Percentiles rank a stretch among this genome's conserved stretches.
Evolutionary conservation across 176 grass and related monocot genomes (phyloP).

Genomic region (Secale cereale): DNA sequence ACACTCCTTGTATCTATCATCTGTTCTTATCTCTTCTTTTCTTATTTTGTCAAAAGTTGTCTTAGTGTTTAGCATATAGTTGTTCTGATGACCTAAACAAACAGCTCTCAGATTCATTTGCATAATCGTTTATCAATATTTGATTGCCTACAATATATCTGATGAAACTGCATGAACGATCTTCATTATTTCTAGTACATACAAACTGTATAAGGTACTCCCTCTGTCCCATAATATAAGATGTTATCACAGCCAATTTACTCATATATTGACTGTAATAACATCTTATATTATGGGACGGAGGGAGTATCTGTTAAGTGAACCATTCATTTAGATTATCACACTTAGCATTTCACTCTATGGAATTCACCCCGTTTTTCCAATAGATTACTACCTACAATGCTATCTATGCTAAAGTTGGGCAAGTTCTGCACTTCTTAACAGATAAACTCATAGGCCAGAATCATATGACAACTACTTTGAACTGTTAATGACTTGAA

Average conservation of each 20-base stretch:
- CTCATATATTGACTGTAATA: no score
- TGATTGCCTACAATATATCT: neutral
- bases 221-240: no score
- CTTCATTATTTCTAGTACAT: neutral
- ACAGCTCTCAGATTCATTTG: neutral
- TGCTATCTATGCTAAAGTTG: neutral
- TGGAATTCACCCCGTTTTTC: neutral
- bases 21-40: neutral
- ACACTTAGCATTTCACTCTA: neutral
- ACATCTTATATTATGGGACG: no score
- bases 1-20: neutral
- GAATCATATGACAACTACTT: neutral
- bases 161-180: neutral
- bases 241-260: no score
- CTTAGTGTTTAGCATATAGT: neutral
- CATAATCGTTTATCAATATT: neutral
- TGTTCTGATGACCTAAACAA: conserved; percentile 3
- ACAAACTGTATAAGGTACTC: neutral
- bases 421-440: neutral
- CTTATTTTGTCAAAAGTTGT: neutral
- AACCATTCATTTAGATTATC: neutral
- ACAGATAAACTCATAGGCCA: neutral
- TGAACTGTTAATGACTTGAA: neutral
- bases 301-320: neutral
- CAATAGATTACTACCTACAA: neutral